Base-by-base conservation (phyloP, 2,329 filamentous ascomycete genomes). In the Aspergillus sojae region DNA sequence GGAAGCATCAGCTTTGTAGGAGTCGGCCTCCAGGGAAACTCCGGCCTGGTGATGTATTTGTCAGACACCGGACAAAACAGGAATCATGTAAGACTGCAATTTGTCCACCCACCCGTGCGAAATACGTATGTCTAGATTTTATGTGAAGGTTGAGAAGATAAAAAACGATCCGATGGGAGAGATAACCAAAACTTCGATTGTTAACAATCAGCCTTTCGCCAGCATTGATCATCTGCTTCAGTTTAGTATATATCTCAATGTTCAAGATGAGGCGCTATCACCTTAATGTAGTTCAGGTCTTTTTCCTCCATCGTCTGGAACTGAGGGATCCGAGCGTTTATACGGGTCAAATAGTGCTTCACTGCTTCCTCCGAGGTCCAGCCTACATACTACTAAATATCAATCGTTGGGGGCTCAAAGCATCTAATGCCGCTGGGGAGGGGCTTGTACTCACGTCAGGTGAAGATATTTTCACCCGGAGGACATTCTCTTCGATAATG, bases 101-200 rank as follows among this genome's bases (percentile, higher is more conserved):
- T n/a, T 58, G 39, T 50, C 48, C 23, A 67, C 78, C 64, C 71
- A 82, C 90, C 67, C 94, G 88, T 55, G 90, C 94, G 77, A 98
- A 98, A 79, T 96, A 98, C 7, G 93, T 98, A 66, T 92, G 92
- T 62, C 94, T 88, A 56, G 91, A 91, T 78, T 99, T 98, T 83
- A 97, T 97, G 78, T 99, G 95, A 28, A 98, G 84, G 74, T 99
- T 99, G 74, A 97, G 92, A 54, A 99, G 88, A 78, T 98, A 99
- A 80, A 99, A 99, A 61, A 99, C 94, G 69, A 99, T 99, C 65
- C 95, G 89, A 77, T 99, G 94, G 0, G 94, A 96, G 36, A 99
- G 86, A 75, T 99, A 99, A 71, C 94, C 94, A 78, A 99, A 98
- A 74, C 91, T 94, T 76, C 95, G 92, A 70, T 98, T 97, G 81